phyloP scores from a whole-genome alignment of 495 filamentous ascomycete species.

The Penicillium simplicissimum region DNA sequence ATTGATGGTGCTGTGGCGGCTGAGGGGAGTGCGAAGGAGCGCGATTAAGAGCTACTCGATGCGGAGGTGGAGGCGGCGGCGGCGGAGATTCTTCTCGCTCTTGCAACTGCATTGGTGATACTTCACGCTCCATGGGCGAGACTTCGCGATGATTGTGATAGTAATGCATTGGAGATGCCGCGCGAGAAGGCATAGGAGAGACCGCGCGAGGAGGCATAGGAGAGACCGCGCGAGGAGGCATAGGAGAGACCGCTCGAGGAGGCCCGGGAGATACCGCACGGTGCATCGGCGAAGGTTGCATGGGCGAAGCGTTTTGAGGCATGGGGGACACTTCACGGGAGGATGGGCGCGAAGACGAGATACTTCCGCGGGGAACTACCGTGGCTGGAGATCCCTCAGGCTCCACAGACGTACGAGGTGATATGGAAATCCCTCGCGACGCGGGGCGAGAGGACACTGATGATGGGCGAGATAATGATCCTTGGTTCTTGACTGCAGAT shows the following conservation, averaged over 20 bases:
- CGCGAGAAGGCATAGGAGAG: conserved; percentile 20
- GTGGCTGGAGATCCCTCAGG: conserved; percentile 34
- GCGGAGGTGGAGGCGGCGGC: conserved; percentile 45
- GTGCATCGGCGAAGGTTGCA: conserved; percentile 5
- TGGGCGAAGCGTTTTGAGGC: conserved; percentile 12
- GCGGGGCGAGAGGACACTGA: conserved; percentile 33
- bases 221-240: conserved; percentile 3
- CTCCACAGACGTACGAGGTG: conserved; percentile 32
- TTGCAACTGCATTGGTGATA: conserved; percentile 32
- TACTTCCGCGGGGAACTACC: conserved; percentile 28
- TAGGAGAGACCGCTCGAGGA: conserved; percentile 9
- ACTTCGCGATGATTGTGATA: conserved; percentile 18
- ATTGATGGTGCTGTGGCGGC: conserved; percentile 5
- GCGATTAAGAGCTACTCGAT: conserved; percentile 38
- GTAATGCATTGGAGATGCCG: conserved; percentile 12
- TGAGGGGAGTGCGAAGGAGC: conserved; percentile 5
- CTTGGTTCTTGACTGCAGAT: conserved; percentile 39
- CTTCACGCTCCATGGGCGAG: conserved; percentile 25
- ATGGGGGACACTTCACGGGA: conserved; percentile 41
- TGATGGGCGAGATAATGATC: conserved; percentile 34
- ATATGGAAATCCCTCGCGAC: conserved; percentile 32
- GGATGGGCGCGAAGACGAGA: conserved; percentile 30
- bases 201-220: conserved; percentile 24
- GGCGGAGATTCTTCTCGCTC: conserved; percentile 49
- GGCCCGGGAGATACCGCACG: conserved; percentile 2